phyloP scores from a whole-genome alignment of 768 basidiomycete genomes.

The Suillus bovinus region DNA sequence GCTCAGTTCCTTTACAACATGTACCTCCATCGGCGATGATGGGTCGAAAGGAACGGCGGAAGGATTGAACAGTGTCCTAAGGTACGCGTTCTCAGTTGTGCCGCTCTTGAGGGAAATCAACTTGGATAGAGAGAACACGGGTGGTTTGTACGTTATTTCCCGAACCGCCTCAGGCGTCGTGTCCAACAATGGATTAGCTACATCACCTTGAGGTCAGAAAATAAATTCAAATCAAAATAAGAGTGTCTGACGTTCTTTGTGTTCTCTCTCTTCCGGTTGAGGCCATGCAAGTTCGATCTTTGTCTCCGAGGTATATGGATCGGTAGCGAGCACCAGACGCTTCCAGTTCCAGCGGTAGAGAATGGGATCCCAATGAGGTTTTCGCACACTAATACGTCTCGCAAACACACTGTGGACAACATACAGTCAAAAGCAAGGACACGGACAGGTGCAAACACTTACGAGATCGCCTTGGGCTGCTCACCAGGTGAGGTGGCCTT shows the following conservation, averaged over 20 bases:
- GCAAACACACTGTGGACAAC: constrained; percentile 66
- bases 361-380: constrained; percentile 58
- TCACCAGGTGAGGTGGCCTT: constrained; percentile 42
- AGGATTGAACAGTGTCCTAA: constrained; percentile 50
- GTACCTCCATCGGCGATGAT: constrained; percentile 61
- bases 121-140: constrained; percentile 45
- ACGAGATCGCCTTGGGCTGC: constrained; percentile 45
- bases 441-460: constrained; percentile 25
- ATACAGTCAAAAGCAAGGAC: constrained; percentile 2
- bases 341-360: constrained; percentile 68
- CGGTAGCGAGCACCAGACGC: constrained; percentile 66
- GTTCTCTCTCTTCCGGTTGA: constrained; percentile 40
- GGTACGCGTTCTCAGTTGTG: constrained; percentile 57
- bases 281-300: constrained; percentile 74
- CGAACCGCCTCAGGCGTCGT: constrained; percentile 60
- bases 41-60: constrained; percentile 46
- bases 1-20: constrained; percentile 67
- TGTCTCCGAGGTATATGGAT: constrained; percentile 52
- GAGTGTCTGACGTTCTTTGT: constrained; percentile 30
- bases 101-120: constrained; percentile 39
- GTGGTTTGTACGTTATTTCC: constrained; percentile 71
- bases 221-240: background rate
- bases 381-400: constrained; percentile 61
- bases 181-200: constrained; percentile 54
- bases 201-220: background rate